Base-by-base conservation (phyloP, 768 basidiomycete species). In the Boletus vinaceobasis region DNA sequence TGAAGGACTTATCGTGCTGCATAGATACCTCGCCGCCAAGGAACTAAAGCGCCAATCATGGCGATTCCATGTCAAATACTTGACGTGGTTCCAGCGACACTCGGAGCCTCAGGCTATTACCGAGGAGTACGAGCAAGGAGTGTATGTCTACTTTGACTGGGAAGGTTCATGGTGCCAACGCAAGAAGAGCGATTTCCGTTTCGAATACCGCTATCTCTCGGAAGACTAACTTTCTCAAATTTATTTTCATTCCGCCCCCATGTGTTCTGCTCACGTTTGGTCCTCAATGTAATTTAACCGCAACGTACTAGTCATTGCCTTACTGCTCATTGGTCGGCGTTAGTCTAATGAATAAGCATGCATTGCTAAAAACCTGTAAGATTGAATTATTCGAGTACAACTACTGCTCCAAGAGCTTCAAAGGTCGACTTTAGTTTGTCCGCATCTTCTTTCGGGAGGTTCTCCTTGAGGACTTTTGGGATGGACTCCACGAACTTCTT, bases 141-240 rank as follows among this genome's bases (percentile, higher is more conserved):
- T 97, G 14, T 99, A 99, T 72, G 90, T 97, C 33, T 99, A 99
- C 79, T 98, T 98, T 71, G 96, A 98, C 74, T 98, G 95, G 95
- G 95, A 98, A 71, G 93, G 93, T 47, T 92, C 90, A 59, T 99
- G 96, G 97, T 97, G 94, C 71, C 93, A 96, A 70, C 82, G 96
- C 68, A 93, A 94, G 78, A 99, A 99, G 80, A 87, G 88, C 67
- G 95, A 98, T 71, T 99, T 98, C 81, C 86, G 93, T 26, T 98
- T 93, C 65, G 90, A 95, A 74, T 96, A 96, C 72, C 90, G 93
- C 58, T 95, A 95, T 77, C 77, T 96, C 51, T 93, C 90, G 3
- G 93, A 96, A 71, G 93, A 96, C 47, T 69, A 38, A 50, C 5
- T 53, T 45, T 48, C 39, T 52, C 9, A 21, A 33, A 35, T 19